Evolutionary conservation across 75 land plant species (phyloP).

Genomic region (Gnetum montanum): DNA sequence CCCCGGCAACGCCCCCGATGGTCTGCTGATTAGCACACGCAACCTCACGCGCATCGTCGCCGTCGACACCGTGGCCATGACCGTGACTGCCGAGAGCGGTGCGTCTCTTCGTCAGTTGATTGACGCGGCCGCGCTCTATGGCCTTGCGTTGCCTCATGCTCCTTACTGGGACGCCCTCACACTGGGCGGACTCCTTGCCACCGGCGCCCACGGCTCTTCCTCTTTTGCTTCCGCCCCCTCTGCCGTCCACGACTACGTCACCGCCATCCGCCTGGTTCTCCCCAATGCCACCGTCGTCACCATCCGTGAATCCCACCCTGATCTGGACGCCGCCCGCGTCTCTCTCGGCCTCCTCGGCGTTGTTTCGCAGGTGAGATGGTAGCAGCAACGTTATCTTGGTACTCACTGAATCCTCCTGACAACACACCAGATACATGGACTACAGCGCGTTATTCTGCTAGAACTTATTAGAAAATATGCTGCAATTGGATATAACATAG

Average conservation of each 20-base stretch:
- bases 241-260: constrained; percentile 59
- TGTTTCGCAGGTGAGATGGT: constrained; percentile 52
- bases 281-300: constrained; percentile 36
- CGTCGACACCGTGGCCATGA: constrained; percentile 23
- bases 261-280: constrained; percentile 34
- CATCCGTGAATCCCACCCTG: constrained; percentile 15
- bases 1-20: constrained; percentile 41
- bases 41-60: constrained; percentile 21
- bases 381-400: too few relatives aligned
- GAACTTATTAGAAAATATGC: too few relatives aligned
- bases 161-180: constrained; percentile 82
- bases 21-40: constrained; percentile 61
- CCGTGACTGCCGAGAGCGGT: constrained; percentile 49
- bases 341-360: constrained; percentile 80
- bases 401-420: too few relatives aligned
- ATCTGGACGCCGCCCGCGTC: constrained; percentile 53
- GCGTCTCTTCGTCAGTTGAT: constrained; percentile 41
- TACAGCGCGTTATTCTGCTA: too few relatives aligned
- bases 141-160: constrained; percentile 50
- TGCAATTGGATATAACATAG: too few relatives aligned
- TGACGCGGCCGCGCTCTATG: constrained; percentile 27
- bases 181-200: constrained; percentile 48
- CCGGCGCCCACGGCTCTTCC: constrained; percentile 80
- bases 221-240: constrained; percentile 43
- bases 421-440: too few relatives aligned